These are phyloP conservation scores for Xylaria telfairii DNA, from an alignment of 495 filamentous ascomycete genomes.

Conservation along the genomic window DNA sequence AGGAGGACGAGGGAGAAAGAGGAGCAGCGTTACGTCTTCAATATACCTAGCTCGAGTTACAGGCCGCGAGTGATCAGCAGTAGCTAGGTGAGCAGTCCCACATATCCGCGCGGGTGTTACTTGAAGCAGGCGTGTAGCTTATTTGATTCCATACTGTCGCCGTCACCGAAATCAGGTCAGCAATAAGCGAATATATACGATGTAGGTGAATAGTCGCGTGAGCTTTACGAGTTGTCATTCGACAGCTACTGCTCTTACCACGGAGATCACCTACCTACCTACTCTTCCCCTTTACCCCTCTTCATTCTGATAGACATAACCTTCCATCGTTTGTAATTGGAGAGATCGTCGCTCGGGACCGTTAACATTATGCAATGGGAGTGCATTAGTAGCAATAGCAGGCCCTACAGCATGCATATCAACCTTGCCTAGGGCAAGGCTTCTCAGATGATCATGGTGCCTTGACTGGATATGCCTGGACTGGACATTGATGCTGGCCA, in stretches of 20 bases:
- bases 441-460: constrained; percentile 2
- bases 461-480: background rate
- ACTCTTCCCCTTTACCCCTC: background rate
- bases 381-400: background rate
- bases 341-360: background rate
- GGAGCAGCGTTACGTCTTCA: background rate
- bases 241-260: no score
- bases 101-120: constrained; percentile 14
- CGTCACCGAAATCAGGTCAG: background rate
- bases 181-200: background rate
- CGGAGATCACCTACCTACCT: background rate
- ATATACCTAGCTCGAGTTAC: background rate
- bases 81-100: background rate
- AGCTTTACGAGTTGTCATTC: background rate
- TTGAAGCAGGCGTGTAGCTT: background rate
- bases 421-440: constrained; percentile 2
- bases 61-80: background rate
- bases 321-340: background rate
- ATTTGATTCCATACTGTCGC: background rate
- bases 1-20: background rate
- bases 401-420: background rate
- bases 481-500: constrained; percentile 6
- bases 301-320: background rate
- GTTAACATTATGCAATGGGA: background rate
- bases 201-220: background rate